Evolutionary conservation across 306 rosid species (phyloP).

Genomic region (Psophocarpus tetragonolobus): DNA sequence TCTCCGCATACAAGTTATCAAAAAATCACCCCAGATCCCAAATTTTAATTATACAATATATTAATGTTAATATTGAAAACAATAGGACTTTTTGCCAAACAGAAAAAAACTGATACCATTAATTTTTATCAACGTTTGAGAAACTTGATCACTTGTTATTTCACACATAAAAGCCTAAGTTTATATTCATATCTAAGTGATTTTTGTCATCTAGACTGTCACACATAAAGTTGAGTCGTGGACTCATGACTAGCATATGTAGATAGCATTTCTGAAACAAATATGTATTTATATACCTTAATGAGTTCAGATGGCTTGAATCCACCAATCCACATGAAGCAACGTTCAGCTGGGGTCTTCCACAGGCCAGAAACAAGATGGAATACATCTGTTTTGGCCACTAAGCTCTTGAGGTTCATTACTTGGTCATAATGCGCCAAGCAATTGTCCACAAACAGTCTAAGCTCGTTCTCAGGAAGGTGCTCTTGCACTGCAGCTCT

Average conservation of each 20-base stretch:
- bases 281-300: conserved; percentile 55
- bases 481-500: conserved; percentile 91
- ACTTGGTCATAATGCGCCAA: conserved; percentile 75
- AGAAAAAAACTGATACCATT: background rate
- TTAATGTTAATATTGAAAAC: background rate
- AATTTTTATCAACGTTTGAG: background rate
- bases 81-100: background rate
- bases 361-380: conserved; percentile 90
- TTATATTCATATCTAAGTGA: background rate
- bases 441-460: conserved; percentile 70
- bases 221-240: conserved; percentile 17
- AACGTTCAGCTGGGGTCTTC: conserved; percentile 94
- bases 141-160: background rate
- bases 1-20: conserved; percentile 13
- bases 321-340: conserved; percentile 98
- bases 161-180: background rate
- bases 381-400: conserved; percentile 75
- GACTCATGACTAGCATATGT: background rate
- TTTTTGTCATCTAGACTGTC: conserved; percentile 33
- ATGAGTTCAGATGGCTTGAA: conserved; percentile 89
- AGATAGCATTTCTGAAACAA: background rate
- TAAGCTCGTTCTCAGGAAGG: conserved; percentile 73
- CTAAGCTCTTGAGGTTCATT: conserved; percentile 67
- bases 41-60: background rate
- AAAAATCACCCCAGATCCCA: background rate